These are phyloP conservation scores for Aurantiochytrium sp. DNA, from an alignment of 108 stramenopile species.

Conservation along the genomic window DNA sequence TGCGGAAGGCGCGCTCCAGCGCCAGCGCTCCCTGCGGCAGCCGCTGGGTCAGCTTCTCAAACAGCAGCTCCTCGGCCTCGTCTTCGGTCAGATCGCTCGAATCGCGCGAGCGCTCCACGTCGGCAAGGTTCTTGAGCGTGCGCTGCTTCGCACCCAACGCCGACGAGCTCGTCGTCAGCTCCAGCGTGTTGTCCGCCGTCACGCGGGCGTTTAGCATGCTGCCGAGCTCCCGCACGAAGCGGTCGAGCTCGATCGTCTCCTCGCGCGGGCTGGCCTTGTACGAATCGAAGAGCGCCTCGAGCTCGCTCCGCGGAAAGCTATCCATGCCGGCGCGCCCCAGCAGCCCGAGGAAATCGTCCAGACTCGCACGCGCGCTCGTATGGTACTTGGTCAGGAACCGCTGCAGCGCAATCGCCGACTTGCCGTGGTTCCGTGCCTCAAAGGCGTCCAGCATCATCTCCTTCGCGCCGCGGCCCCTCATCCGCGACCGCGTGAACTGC, in stretches of 20 bases:
- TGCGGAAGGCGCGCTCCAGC: not conserved
- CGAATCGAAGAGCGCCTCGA: not conserved
- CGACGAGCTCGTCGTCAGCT: not conserved
- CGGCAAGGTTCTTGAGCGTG: not conserved
- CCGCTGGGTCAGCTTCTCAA: not conserved
- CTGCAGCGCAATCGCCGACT: not conserved
- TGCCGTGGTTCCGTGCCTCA: not conserved
- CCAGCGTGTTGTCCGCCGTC: not conserved
- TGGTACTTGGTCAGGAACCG: not conserved
- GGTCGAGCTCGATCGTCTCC: not conserved
- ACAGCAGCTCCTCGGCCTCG: not conserved
- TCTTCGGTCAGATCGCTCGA: not conserved
- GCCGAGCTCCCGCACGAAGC: not conserved
- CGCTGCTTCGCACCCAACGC: not conserved
- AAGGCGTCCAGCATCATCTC: not conserved
- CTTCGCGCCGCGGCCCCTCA: not conserved
- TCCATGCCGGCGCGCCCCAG: not conserved
- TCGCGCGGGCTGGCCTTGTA: not conserved
- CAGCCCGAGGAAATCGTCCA: not conserved
- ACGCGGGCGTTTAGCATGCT: not conserved
- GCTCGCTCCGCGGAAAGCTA: not conserved
- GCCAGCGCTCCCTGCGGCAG: not conserved
- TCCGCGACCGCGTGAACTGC: not conserved
- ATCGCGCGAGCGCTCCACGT: not conserved
- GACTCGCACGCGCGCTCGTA: not conserved